phyloP scores from a whole-genome alignment of 495 filamentous ascomycete species.

The Penicillium turbatum region DNA sequence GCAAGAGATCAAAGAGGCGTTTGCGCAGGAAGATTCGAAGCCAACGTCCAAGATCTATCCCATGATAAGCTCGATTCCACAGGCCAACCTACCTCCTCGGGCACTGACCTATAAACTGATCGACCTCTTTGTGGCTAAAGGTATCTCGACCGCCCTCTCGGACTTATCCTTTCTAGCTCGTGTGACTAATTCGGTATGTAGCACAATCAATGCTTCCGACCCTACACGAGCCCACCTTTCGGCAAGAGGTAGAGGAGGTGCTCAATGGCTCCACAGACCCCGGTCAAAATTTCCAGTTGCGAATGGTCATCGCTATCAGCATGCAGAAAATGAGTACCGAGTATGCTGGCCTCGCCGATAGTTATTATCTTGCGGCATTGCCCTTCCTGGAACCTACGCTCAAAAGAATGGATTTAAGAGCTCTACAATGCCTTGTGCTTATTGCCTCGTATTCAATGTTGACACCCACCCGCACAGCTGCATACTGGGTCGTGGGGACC shows the following conservation, averaged over 20 bases:
- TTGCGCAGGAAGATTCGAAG: conserved; percentile 53
- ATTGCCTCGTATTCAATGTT: conserved; percentile 89
- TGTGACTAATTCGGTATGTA: conserved; percentile 30
- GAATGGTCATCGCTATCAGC: conserved; percentile 87
- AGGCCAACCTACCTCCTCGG: conserved; percentile 61
- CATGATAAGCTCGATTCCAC: conserved; percentile 69
- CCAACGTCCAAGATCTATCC: conserved; percentile 70
- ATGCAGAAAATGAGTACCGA: conserved; percentile 79
- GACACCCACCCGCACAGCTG: conserved; percentile 83
- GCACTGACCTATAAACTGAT: conserved; percentile 67
- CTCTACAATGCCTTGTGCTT: conserved; percentile 82
- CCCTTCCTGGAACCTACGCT: conserved; percentile 73
- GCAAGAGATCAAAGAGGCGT: conserved; percentile 53
- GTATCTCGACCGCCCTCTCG: conserved; percentile 40
- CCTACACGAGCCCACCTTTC: conserved; percentile 76
- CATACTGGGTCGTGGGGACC: conserved; percentile 85
- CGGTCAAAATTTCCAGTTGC: conserved; percentile 78
- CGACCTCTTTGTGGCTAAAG: conserved; percentile 75
- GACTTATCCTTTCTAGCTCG: background rate
- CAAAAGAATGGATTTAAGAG: conserved; percentile 74
- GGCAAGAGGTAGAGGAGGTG: conserved; percentile 71
- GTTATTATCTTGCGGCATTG: conserved; percentile 85
- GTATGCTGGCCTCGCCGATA: conserved; percentile 83
- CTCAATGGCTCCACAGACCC: conserved; percentile 70
- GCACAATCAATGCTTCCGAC: conserved; percentile 82